A percentile compares a stretch with the other conserved stretches of the same genome.
These are phyloP conservation scores for Fusarium sororula DNA, from an alignment of 2,329 filamentous ascomycete genomes.

Conservation along the genomic window DNA sequence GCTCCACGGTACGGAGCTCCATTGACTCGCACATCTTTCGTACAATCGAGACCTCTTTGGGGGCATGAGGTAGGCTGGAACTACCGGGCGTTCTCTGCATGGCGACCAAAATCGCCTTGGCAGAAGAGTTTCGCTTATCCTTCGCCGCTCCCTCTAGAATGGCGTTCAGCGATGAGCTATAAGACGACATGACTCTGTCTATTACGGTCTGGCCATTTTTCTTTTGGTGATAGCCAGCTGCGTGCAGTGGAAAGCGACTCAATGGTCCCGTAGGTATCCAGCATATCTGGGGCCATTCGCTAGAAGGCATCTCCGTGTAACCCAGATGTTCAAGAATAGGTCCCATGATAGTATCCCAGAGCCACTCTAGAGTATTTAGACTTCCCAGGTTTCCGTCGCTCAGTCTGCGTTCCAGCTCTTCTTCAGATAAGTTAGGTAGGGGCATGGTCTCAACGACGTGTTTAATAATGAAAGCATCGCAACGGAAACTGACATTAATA, in stretches of 20 bases:
- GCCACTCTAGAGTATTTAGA: fast-evolving
- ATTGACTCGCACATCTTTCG: background rate
- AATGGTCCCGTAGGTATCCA: background rate
- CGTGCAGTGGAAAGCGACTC: background rate
- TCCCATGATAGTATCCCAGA: background rate
- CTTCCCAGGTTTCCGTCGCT: background rate
- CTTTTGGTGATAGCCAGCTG: background rate
- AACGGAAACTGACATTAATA: background rate
- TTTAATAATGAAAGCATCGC: background rate
- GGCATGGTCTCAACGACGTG: background rate
- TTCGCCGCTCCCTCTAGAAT: background rate
- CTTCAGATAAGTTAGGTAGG: fast-evolving
- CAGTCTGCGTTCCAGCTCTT: background rate
- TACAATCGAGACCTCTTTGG: background rate
- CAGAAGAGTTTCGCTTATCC: fast-evolving
- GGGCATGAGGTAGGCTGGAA: fast-evolving
- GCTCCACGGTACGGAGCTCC: background rate
- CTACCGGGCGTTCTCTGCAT: background rate
- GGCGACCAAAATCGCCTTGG: background rate
- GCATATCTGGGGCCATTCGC: background rate
- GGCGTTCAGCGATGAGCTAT: background rate
- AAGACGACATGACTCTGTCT: background rate
- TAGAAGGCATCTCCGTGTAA: fast-evolving
- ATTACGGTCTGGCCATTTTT: background rate
- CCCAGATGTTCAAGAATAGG: background rate